Percentiles rank a stretch among this genome's conserved stretches.
phyloP scores from a whole-genome alignment of 768 basidiomycete species.

The Naganishia antarctica region DNA sequence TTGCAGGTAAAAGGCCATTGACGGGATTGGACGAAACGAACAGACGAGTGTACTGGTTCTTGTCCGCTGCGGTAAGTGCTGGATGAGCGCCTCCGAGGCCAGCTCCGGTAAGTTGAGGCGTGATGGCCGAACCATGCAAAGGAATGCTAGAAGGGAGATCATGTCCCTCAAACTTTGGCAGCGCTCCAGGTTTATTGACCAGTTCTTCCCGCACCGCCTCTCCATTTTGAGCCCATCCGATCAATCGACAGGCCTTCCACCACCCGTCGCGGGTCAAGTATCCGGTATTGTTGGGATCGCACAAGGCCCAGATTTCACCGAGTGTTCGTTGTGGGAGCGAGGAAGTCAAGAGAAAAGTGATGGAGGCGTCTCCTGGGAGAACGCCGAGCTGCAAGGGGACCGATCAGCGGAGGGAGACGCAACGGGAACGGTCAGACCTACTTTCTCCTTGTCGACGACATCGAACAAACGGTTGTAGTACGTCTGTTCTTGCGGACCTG shows the following conservation, averaged over 20 bases:
- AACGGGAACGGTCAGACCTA: slow-evolving; percentile 10
- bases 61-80: slow-evolving; percentile 70
- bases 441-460: slow-evolving; percentile 45
- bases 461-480: slow-evolving; percentile 47
- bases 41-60: slow-evolving; percentile 71
- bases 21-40: slow-evolving; percentile 68
- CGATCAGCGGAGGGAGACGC: background rate
- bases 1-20: slow-evolving; percentile 73
- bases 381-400: slow-evolving; percentile 34
- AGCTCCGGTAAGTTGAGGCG: background rate
- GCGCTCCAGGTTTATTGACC: slow-evolving; percentile 70
- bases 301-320: slow-evolving; percentile 88
- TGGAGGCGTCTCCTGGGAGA: slow-evolving; percentile 74
- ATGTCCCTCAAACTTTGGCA: slow-evolving; percentile 69
- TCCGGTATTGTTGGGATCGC: slow-evolving; percentile 90
- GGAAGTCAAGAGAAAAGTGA: slow-evolving; percentile 76
- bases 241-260: slow-evolving; percentile 78
- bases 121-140: background rate
- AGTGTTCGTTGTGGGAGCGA: slow-evolving; percentile 70
- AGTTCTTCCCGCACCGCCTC: slow-evolving; percentile 63
- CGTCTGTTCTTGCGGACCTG: slow-evolving; percentile 44
- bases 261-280: slow-evolving; percentile 84
- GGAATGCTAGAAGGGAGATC: slow-evolving; percentile 50
- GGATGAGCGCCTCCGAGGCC: slow-evolving; percentile 50
- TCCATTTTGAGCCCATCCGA: slow-evolving; percentile 87